Evolutionary conservation across 2,329 filamentous ascomycete genomes (phyloP).

Genomic region (Aspergillus sp.): DNA sequence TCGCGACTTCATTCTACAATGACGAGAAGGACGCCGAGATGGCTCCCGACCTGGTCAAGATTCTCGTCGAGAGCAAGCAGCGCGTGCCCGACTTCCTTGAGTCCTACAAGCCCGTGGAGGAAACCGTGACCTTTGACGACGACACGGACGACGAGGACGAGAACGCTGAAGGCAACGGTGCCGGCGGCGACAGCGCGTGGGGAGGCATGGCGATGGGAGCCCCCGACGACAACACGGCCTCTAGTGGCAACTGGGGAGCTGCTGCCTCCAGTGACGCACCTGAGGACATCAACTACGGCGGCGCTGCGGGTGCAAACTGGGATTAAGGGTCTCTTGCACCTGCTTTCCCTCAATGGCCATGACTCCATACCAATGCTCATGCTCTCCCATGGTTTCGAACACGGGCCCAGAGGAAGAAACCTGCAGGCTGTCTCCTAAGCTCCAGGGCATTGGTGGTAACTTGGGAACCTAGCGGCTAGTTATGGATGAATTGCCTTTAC

Average conservation of each 20-base stretch:
- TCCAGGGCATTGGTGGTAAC: neutral
- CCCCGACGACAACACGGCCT: slow-evolving; percentile 4
- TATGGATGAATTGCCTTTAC: neutral
- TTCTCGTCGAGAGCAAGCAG: slow-evolving; percentile 72
- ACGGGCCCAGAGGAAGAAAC: neutral
- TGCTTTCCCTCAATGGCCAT: no score
- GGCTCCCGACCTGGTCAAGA: slow-evolving; percentile 65
- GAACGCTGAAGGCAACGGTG: slow-evolving; percentile 10
- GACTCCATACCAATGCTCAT: no score
- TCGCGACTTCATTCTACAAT: slow-evolving; percentile 84
- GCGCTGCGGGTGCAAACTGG: neutral
- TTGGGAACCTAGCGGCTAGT: neutral
- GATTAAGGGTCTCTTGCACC: neutral
- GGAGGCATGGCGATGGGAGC: slow-evolving; percentile 9
- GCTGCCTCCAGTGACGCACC: neutral
- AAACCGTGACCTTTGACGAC: slow-evolving; percentile 45
- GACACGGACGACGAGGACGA: slow-evolving; percentile 41
- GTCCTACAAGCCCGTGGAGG: slow-evolving; percentile 41
- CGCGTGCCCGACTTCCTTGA: slow-evolving; percentile 73
- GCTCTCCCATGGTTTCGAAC: neutral
- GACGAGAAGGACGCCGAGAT: slow-evolving; percentile 68
- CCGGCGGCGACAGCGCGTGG: slow-evolving; percentile 10
- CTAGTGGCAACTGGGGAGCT: neutral
- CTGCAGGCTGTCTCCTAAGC: neutral
- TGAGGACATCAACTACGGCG: no score